A percentile compares a stretch with the other conserved stretches of the same genome.
These are phyloP conservation scores for Paragyromitra xinjiangensis DNA, from an alignment of 495 filamentous ascomycete genomes.

Conservation along the genomic window DNA sequence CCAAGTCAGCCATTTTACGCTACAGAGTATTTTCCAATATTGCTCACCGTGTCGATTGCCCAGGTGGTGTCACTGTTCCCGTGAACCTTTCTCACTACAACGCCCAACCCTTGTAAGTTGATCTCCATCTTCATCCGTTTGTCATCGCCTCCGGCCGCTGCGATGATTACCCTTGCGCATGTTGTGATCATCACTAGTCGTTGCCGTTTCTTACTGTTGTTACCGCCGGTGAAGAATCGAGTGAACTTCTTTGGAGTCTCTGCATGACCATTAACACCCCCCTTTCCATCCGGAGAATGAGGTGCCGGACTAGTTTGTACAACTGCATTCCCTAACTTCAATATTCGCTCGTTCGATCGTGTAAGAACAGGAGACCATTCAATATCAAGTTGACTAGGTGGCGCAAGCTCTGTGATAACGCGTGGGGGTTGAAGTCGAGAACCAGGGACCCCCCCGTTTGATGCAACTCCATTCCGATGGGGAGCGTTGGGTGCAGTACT, in stretches of 20 bases:
- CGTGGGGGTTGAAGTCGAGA: slow-evolving; percentile 68
- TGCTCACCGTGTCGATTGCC: slow-evolving; percentile 85
- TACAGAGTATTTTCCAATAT: slow-evolving; percentile 15
- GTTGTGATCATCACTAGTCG: slow-evolving; percentile 96
- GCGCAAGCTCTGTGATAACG: slow-evolving; percentile 93
- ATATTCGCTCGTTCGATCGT: slow-evolving; percentile 86
- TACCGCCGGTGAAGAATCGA: slow-evolving; percentile 84
- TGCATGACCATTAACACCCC: slow-evolving; percentile 61
- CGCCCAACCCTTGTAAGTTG: slow-evolving; percentile 75
- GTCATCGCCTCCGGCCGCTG: slow-evolving; percentile 91
- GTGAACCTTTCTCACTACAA: slow-evolving; percentile 80
- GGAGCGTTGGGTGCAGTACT: slow-evolving; percentile 65
- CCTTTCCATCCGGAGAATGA: slow-evolving; percentile 60
- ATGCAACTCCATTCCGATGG: slow-evolving; percentile 58
- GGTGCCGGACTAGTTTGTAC: slow-evolving; percentile 77
- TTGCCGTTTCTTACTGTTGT: slow-evolving; percentile 88
- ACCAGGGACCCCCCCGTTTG: slow-evolving; percentile 46
- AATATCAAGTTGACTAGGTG: slow-evolving; percentile 95
- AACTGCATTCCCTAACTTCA: slow-evolving; percentile 90
- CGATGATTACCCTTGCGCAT: slow-evolving; percentile 84
- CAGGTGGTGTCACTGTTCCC: slow-evolving; percentile 84
- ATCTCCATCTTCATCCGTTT: slow-evolving; percentile 95
- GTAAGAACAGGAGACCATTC: slow-evolving; percentile 98
- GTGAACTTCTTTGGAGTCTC: slow-evolving; percentile 84
- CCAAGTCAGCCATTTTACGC: slow-evolving; percentile 52